Evolutionary conservation across 1,139 yeast species (phyloP), one percentile per base, ranked within the genome.

Genomic region (Blastobotrys petasosporus): DNA sequence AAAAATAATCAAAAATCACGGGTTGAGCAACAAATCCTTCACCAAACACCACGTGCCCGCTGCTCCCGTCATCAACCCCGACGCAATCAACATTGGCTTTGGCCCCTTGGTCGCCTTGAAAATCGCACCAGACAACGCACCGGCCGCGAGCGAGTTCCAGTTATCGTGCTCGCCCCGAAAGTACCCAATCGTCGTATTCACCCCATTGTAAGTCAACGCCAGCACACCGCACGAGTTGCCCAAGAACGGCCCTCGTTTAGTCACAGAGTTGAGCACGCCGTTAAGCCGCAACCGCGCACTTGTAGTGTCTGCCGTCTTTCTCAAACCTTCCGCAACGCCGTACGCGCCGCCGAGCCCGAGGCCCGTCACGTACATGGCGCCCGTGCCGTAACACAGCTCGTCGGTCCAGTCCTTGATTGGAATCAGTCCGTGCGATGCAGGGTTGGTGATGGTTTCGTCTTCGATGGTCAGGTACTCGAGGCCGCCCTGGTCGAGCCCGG

Each of bases 371-470:
- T 92, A 92, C 42, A 88, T 90, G 10, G 96, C 82, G 66, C 98
- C 98, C 10, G 98, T 85, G 58, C 98, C 98, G 68, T 94, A 92
- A 76, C 97, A 88, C 55, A 92, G 75, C 68, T 92, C 97, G 65
- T 92, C 98, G 12, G 90, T 78, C 95, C 97, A 92, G 60, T 94
- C 95, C 70, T 97, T 83, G 33, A 94, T 85, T 33, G 98, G 97
- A 56, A 92, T 77, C 50, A 92, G 67, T 50, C 96, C 95, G 63
- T 85, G 86, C 1, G 95, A 79, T 37, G 96, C 96, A 60, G 88
- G 94, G 16, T 77, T 69, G 44, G 80, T 78, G 54, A 88, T 71
- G 55, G 82, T 75, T 60, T 85, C 95, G 51, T 84, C 94, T 62
- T 92, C 97, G 54, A 92, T 74, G 58, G 88, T 95, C 60, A 92